These are phyloP conservation scores for Leishmania aethiopica DNA, from an alignment of 208 protist species.

Conservation along the genomic window DNA sequence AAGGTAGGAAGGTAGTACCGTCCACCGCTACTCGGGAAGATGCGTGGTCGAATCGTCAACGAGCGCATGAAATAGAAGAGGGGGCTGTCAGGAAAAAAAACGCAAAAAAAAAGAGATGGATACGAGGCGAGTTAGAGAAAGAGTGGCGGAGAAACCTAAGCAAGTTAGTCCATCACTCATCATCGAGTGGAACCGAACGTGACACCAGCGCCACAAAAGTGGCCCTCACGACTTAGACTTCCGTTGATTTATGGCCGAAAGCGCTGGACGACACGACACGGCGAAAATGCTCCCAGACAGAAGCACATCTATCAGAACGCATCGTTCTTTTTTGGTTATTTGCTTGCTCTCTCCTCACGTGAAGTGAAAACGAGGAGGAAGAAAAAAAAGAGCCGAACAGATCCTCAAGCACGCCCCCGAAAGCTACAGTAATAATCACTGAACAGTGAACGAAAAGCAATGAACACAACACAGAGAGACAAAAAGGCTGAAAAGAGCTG, in stretches of 20 bases:
- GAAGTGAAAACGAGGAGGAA: neutral
- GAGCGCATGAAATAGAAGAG: neutral
- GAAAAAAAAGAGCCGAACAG: slow-evolving; percentile 16
- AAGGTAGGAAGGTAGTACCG: neutral
- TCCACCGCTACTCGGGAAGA: neutral
- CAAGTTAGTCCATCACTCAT: slow-evolving; percentile 1
- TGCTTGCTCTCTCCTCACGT: neutral
- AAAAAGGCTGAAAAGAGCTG: slow-evolving; percentile 2
- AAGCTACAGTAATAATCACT: slow-evolving; percentile 1
- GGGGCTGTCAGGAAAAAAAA: neutral
- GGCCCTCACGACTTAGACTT: neutral
- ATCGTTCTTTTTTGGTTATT: neutral
- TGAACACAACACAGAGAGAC: slow-evolving; percentile 4
- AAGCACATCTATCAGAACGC: neutral
- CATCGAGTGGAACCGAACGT: neutral
- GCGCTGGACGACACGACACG: neutral
- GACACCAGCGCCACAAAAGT: slow-evolving; percentile 2
- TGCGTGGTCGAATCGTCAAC: neutral
- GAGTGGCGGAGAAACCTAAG: slow-evolving; percentile 1
- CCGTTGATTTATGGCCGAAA: neutral
- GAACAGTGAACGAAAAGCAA: slow-evolving; percentile 3
- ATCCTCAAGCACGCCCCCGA: slow-evolving; percentile 5
- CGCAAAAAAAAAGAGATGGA: slow-evolving; percentile 11
- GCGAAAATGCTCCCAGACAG: neutral
- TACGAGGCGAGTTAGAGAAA: slow-evolving; percentile 7